phyloP scores from a whole-genome alignment of 1,284 basidiomycete genomes.

The Apiotrichum siamense region DNA sequence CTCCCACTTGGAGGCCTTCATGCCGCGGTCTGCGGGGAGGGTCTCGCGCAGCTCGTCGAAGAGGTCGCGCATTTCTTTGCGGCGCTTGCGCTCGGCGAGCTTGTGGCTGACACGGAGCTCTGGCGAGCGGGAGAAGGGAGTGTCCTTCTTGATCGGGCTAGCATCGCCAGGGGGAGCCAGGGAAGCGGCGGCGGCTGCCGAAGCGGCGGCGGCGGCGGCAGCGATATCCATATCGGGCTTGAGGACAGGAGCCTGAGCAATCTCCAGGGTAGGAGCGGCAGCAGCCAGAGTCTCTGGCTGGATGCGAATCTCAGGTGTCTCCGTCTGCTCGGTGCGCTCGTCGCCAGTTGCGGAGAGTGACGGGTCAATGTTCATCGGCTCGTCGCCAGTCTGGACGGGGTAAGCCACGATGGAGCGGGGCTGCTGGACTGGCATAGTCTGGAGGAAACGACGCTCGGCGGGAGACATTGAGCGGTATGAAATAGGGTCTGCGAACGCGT shows the following conservation, averaged over 20 bases:
- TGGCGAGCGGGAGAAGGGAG: conserved; percentile 87
- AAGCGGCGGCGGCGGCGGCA: no score
- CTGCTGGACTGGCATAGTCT: conserved; percentile 12
- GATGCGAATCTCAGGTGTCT: conserved; percentile 28
- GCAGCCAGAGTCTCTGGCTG: conserved; percentile 32
- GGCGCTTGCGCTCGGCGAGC: conserved; percentile 83
- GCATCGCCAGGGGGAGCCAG: conserved; percentile 6
- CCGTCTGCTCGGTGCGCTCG: not conserved
- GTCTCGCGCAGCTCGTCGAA: conserved; percentile 90
- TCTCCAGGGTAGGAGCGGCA: conserved; percentile 22
- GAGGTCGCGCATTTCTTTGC: conserved; percentile 95
- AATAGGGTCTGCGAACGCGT: not conserved
- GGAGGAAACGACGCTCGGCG: conserved; percentile 16
- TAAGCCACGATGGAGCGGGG: conserved; percentile 20
- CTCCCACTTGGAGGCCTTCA: conserved; percentile 75
- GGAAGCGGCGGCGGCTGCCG: not conserved
- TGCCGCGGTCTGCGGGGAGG: conserved; percentile 79
- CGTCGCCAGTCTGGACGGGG: conserved; percentile 21
- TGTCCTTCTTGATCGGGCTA: conserved; percentile 47
- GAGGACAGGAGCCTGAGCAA: conserved; percentile 4
- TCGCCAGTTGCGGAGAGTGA: conserved; percentile 26
- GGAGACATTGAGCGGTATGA: conserved; percentile 10
- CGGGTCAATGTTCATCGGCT: conserved; percentile 27
- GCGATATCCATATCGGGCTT: no score
- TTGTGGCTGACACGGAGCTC: conserved; percentile 90